Conservation (phyloP, 116 monocot species). For the Posidonia oceanica region DNA sequence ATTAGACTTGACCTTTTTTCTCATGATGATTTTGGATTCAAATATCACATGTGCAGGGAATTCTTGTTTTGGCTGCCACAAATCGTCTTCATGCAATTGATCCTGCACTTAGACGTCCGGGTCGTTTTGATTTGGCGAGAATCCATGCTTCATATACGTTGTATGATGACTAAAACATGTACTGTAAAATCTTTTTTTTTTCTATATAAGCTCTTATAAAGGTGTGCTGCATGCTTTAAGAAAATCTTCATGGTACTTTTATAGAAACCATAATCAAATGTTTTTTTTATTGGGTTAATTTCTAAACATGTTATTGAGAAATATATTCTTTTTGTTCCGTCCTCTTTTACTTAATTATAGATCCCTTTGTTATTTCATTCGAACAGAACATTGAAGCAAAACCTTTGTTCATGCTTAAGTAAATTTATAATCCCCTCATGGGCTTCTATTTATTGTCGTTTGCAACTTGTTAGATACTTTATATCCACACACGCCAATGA, state of each 20-base stretch:
- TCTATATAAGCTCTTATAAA: no score
- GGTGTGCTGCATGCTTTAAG: no score
- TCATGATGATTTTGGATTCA: background rate
- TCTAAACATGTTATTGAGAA: no score
- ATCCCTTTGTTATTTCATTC: no score
- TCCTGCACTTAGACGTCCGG: slow-evolving; percentile 90
- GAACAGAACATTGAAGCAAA: no score
- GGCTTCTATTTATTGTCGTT: background rate
- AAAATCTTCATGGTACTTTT: no score
- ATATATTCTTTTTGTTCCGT: background rate
- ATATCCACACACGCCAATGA: slow-evolving; percentile 75
- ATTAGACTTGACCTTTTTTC: background rate
- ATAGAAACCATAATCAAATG: no score
- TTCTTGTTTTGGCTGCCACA: slow-evolving; percentile 93
- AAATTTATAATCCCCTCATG: background rate
- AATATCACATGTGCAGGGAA: slow-evolving; percentile 43
- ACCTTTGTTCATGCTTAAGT: no score
- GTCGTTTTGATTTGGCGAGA: slow-evolving; percentile 90
- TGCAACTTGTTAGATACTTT: slow-evolving; percentile 43
- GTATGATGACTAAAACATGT: background rate
- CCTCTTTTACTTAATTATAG: background rate
- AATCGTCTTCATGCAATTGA: slow-evolving; percentile 94
- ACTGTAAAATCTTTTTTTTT: no score
- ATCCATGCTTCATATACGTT: background rate
- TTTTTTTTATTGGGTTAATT: no score